phyloP scores from a whole-genome alignment of 2,329 filamentous ascomycete genomes.

The Huntiella bhutanensis region DNA sequence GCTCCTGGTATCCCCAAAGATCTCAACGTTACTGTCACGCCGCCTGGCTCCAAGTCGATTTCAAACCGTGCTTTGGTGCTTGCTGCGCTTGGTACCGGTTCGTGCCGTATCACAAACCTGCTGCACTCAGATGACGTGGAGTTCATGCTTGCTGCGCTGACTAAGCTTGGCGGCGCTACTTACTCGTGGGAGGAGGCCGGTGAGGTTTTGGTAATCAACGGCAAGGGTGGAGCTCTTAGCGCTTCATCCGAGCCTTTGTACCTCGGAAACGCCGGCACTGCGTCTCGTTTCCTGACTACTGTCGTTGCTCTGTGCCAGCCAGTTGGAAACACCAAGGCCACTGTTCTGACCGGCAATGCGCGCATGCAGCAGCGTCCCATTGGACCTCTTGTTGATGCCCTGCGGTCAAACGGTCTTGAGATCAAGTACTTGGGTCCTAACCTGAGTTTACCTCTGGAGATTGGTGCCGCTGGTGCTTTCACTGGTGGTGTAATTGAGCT shows the following conservation, averaged over 20 bases:
- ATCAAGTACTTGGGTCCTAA: slow-evolving; percentile 73
- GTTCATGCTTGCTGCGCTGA: slow-evolving; percentile 88
- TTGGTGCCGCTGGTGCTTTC: slow-evolving; percentile 67
- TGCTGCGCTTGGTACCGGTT: slow-evolving; percentile 70
- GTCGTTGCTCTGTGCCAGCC: slow-evolving; percentile 69
- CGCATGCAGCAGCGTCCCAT: slow-evolving; percentile 95
- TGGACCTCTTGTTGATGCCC: slow-evolving; percentile 76
- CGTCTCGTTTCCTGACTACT: slow-evolving; percentile 84
- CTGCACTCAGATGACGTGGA: slow-evolving; percentile 94
- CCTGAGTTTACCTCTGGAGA: slow-evolving; percentile 64
- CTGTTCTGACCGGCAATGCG: slow-evolving; percentile 76
- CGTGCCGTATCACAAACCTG: slow-evolving; percentile 76
- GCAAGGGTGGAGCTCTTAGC: slow-evolving; percentile 69
- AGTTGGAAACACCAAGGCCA: slow-evolving; percentile 38
- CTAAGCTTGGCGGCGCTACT: slow-evolving; percentile 63
- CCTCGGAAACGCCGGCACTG: slow-evolving; percentile 89
- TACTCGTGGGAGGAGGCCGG: slow-evolving; percentile 92
- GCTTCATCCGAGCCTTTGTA: slow-evolving; percentile 67
- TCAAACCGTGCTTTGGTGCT: slow-evolving; percentile 91
- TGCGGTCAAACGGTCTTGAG: slow-evolving; percentile 68
- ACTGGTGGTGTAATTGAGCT: slow-evolving; percentile 76
- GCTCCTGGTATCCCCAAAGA: slow-evolving; percentile 48
- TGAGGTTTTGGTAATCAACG: slow-evolving; percentile 73
- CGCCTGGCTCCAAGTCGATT: slow-evolving; percentile 92
- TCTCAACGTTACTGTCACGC: slow-evolving; percentile 56